Conservation (phyloP, 2,329 filamentous ascomycete species). For the Ceratocystis papillata region DNA sequence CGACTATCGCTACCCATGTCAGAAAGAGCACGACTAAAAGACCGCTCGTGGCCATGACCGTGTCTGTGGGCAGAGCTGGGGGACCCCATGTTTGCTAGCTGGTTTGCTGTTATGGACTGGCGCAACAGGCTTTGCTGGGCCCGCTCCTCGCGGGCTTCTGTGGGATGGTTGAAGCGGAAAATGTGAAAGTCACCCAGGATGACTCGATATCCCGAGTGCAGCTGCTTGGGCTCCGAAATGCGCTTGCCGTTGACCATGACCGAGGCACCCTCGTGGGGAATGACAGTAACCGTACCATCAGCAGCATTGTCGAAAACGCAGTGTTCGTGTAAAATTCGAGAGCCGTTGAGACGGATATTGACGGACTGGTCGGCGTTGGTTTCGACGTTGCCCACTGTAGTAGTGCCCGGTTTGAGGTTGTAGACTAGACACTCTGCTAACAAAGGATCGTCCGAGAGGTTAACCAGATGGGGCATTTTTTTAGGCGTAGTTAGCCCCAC, state of each 20-base stretch:
- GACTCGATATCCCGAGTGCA: slow-evolving; percentile 86
- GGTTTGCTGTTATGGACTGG: slow-evolving; percentile 58
- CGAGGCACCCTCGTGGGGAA: slow-evolving; percentile 81
- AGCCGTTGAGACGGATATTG: slow-evolving; percentile 88
- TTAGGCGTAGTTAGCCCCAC: slow-evolving; percentile 92
- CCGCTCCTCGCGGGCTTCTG: slow-evolving; percentile 86
- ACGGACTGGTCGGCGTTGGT: slow-evolving; percentile 62
- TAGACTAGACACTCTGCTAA: slow-evolving; percentile 94
- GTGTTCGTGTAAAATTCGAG: slow-evolving; percentile 82
- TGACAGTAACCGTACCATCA: slow-evolving; percentile 83
- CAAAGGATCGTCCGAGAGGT: slow-evolving; percentile 86
- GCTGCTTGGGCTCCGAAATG: slow-evolving; percentile 70
- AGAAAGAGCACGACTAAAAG: slow-evolving; percentile 65
- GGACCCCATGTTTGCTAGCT: slow-evolving; percentile 42
- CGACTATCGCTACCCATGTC: slow-evolving; percentile 63
- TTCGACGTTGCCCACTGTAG: slow-evolving; percentile 89
- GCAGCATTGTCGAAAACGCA: slow-evolving; percentile 81
- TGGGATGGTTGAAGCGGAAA: slow-evolving; percentile 94
- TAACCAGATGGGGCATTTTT: slow-evolving; percentile 98
- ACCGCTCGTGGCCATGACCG: slow-evolving; percentile 53
- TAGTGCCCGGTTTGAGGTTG: slow-evolving; percentile 91
- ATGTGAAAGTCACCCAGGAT: slow-evolving; percentile 98
- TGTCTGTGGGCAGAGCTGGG: slow-evolving; percentile 37
- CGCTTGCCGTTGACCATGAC: slow-evolving; percentile 97
- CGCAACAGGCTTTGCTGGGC: slow-evolving; percentile 57